Base-by-base conservation (phyloP, 73 alveolate species). In the Paramecium bursaria region DNA sequence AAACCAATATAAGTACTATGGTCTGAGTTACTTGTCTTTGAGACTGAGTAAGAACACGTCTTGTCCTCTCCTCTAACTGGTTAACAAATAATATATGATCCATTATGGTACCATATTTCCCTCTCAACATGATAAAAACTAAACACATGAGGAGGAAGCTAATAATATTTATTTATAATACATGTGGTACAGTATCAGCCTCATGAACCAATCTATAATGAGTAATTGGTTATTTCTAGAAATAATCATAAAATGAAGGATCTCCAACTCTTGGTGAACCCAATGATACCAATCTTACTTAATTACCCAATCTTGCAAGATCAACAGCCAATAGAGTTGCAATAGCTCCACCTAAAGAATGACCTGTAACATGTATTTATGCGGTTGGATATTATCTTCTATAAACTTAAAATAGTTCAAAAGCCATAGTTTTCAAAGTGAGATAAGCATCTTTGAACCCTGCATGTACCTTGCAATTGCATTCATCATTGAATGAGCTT, bases 101-200 rank as follows among this genome's bases (percentile, higher is more conserved):
- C 31, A 15, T 30, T 29, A 10, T 57, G 76, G 39, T 57, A 57
- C 76, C 76, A 57, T 33, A 57, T 57, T 57, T 57, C 76, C 31
- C 76, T 57, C n/a, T 57, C 76, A 57, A 57, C 49, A 11, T 57
- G 76, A 57, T 57, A 25, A 50, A 57, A 57, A 29, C 76, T 50
- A 57, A 29, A 57, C 17, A 5, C 31, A 7, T 3, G 15, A 1
- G 33, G 50, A 29, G 76, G 76, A 7, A 39, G 11, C 49, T 39
- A 39, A n/a, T 3, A 25, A 25, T 10, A 25, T 51, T 17, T 11
- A 19, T 13, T 17, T 2, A 17, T 51, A 9, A 0, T 51, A 51
- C 74, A 51, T 51, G 74, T 4, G 74, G 74, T 26, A 51, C 74
- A 3, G 15, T 44, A 51, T 51, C 74, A 9, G 23, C 27, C 1